Percentiles rank a stretch among this genome's conserved stretches.
Evolutionary conservation across 2,329 filamentous ascomycete genomes (phyloP).

Genomic region (Myriosclerotinia curreyana): DNA sequence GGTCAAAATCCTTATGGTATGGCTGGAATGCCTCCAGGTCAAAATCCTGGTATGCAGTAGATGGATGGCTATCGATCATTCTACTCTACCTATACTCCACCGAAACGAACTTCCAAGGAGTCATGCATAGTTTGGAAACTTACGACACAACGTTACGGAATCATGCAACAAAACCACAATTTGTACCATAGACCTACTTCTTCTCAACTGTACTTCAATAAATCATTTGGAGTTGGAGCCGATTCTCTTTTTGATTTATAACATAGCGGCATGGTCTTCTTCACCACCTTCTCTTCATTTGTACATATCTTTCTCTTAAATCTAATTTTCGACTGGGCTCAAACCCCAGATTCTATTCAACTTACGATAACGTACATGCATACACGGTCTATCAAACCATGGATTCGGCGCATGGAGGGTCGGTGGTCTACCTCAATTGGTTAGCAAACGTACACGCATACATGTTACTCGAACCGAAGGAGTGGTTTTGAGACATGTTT

Average conservation of each 20-base stretch:
- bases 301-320: constrained; percentile 2
- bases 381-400: not conserved
- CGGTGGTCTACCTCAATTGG: not conserved
- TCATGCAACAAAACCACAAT: not conserved
- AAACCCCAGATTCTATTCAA: not conserved
- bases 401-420: not conserved
- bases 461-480: not conserved
- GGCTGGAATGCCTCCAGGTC: constrained; percentile 4
- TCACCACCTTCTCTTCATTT: not conserved
- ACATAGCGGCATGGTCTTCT: not conserved
- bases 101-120: not conserved
- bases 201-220: not conserved
- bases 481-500: not conserved
- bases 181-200: constrained; percentile 6
- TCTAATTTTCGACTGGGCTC: not conserved
- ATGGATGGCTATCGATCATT: not conserved
- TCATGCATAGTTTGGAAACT: not conserved
- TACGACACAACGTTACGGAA: not conserved
- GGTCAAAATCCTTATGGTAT: constrained; percentile 18
- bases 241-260: not conserved
- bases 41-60: constrained; percentile 9
- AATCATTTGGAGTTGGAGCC: not conserved
- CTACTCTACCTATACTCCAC: not conserved
- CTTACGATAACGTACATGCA: not conserved
- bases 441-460: constrained; percentile 11